Evolutionary conservation across 108 stramenopile species (phyloP), one percentile per base, ranked within the genome.

Genomic region (Skeletonema marinoi): DNA sequence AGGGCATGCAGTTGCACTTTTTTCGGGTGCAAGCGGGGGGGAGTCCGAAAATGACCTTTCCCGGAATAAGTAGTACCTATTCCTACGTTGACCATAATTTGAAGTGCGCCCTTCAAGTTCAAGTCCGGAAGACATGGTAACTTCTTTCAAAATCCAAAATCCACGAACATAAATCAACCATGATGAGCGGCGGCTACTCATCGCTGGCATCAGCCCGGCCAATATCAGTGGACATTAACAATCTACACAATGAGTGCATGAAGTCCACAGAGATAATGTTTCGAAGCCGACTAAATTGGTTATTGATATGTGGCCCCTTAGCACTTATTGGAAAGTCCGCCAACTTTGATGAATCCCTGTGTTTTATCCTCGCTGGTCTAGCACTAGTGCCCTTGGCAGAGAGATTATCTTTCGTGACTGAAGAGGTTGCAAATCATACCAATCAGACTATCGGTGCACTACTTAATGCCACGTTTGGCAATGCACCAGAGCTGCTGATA

Each of bases 381-480:
- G 91, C 95, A 6, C 69, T 96, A 66, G 91, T 96, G 70, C 95
- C 95, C 10, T 81, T 90, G 68, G 95, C 95, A 14, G 95, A 96
- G 75, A 83, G 93, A 42, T 80, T 96, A 21, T 92, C 92, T 12
- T 97, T 92, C 70, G 92, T 95, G 11, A 97, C 97, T 11, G 97
- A 97, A 84, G 94, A 97, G 85, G 94, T 96, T 21, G 95, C 95
- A 19, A 81, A 80, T 35, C 97, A 97, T 70, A 97, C 97, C 62
- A 96, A 91, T 62, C 94, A 93, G 50, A 96, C 95, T 16, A 90
- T 97, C 29, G 97, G 95, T 54, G 97, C 95, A n/a, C 71, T 97
- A 39, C 78, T 97, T 25, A 97, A 97, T 84, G 97, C 95, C 11
- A 94, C 97, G 3, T 97, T 97, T 86, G 97, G 97, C 17, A 97